Base-by-base conservation (phyloP, 306 rosid species). In the Macrotyloma uniflorum region DNA sequence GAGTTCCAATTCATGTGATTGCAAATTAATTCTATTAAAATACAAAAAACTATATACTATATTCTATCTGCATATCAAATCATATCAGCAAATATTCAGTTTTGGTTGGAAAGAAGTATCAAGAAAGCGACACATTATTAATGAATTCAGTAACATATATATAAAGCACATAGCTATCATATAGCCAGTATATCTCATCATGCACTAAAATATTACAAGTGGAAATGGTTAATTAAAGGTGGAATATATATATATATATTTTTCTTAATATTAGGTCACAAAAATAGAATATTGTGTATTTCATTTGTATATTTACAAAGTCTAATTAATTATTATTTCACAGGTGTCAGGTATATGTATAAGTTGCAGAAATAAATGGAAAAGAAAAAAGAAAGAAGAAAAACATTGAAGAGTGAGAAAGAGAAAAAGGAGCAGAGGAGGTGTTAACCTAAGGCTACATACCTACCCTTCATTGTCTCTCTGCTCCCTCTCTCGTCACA, bases 51-150 rank as follows among this genome's bases (percentile, higher is more conserved):
- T n/a, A n/a, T n/a, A n/a, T n/a, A 22, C 47, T 6, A 35, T 18
- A 45, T 28, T 35, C 4, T 36, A 5, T 67, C 15, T 67, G 46
- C 70, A 58, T 51, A 68, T 67, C 45, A 45, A 42, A 59, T 55
- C 78, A 68, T 83, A 55, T 83, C 70, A 75, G 23, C 70, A 69
- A 42, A 79, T 75, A 75, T 80, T 74, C 71, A 65, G 79, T 75
- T 79, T 75, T 75, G 47, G 55, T 28, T 79, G 75, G 67, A 74
- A 50, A 42, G 70, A 32, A 3, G 8, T 43, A 57, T 28, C 65
- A 51, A 51, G 87, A 79, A 83, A 74, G 64, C 8, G 83, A 74
- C 72, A 9, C 46, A 45, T 28, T 16, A 11, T 22, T 58, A 45
- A 19, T 65, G 28, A 64, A 42, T 19, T 64, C n/a, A 42, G 40